Base-by-base conservation (phyloP, 2,329 filamentous ascomycete species). In the Nemania serpens region DNA sequence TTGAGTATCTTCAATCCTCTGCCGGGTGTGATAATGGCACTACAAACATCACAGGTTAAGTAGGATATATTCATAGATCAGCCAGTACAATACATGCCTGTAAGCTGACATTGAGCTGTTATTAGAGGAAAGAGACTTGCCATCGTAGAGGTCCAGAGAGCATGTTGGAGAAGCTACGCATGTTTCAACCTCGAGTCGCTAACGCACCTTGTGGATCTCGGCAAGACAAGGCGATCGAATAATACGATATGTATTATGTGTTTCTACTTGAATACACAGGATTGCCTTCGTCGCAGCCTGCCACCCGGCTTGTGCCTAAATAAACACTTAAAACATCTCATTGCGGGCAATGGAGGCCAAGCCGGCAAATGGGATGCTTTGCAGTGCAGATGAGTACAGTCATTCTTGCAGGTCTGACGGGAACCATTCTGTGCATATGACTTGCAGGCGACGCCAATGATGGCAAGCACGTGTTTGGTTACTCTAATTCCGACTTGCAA, bases 41-140 rank as follows among this genome's bases (percentile, higher is more conserved):
- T 29, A 29, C 25, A 29, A 29, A 29, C 7, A 29, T 29, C 25
- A 29, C 25, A 29, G 25, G 3, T 54, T 29, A 43, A 22, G 37
- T 39, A 18, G 22, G 33, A 55, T 50, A 46, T 34, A n/a, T 50
- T 36, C 41, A 20, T 52, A 18, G 22, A 53, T 50, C n/a, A 48
- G 17, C 33, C 37, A 43, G 45, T 47, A 51, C 43, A 42, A 3
- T 13, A 41, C 33, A 49, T 39, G 22, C 18, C 43, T 46, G 58
- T 61, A 64, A 64, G 61, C 62, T 64, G 58, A 64, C 55, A 48
- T 51, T 4, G 43, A 39, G 42, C 10, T 39, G 29, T 5, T 34
- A 11, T 49, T 17, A 22, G 34, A n/a, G 50, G 47, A 52, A 12
- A 20, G 34, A 22, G 22, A 36, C 39, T 37, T 37, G 22, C 25